Percentiles rank a stretch among this genome's conserved stretches.
Conservation (phyloP, 495 filamentous ascomycete genomes). For the Monascus purpureus region DNA sequence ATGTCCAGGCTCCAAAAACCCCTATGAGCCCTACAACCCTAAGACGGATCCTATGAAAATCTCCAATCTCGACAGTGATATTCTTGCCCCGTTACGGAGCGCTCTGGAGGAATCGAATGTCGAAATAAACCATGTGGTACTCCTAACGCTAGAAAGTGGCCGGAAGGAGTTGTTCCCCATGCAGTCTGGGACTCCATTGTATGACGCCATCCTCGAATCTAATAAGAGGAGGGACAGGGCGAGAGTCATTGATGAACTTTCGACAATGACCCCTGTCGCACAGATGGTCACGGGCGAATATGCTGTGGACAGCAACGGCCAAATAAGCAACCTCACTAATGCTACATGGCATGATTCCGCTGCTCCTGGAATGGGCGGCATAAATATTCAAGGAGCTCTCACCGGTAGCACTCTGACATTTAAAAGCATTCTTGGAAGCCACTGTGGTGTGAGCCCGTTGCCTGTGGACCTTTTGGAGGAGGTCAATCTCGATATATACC, state of each 20-base stretch:
- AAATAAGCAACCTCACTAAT: conserved; percentile 10
- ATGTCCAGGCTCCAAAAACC: background rate
- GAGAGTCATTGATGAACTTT: conserved; percentile 15
- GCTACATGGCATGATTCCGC: conserved; percentile 12
- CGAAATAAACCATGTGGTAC: conserved; percentile 26
- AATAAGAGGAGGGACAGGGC: conserved; percentile 8
- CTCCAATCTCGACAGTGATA: conserved; percentile 22
- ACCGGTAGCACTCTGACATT: conserved; percentile 32
- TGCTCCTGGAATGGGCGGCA: conserved; percentile 21
- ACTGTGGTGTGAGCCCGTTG: conserved; percentile 30
- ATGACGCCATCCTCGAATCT: conserved; percentile 22
- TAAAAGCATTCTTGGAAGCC: conserved; percentile 30
- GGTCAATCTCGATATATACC: conserved; percentile 25
- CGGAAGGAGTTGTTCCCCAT: conserved; percentile 34
- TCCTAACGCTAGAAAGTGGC: conserved; percentile 32
- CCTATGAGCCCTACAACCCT: conserved; percentile 15
- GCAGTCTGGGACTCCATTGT: conserved; percentile 23
- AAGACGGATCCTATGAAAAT: conserved; percentile 28
- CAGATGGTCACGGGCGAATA: conserved; percentile 31
- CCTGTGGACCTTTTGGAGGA: conserved; percentile 33
- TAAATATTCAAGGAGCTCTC: conserved; percentile 28
- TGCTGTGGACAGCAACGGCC: conserved; percentile 18
- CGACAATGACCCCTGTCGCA: conserved; percentile 21
- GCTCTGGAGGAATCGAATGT: conserved; percentile 16
- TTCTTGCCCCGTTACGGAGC: conserved; percentile 18